These are phyloP conservation scores for Heritiera fomes DNA, from an alignment of 345 rosid species.

Conservation along the genomic window DNA sequence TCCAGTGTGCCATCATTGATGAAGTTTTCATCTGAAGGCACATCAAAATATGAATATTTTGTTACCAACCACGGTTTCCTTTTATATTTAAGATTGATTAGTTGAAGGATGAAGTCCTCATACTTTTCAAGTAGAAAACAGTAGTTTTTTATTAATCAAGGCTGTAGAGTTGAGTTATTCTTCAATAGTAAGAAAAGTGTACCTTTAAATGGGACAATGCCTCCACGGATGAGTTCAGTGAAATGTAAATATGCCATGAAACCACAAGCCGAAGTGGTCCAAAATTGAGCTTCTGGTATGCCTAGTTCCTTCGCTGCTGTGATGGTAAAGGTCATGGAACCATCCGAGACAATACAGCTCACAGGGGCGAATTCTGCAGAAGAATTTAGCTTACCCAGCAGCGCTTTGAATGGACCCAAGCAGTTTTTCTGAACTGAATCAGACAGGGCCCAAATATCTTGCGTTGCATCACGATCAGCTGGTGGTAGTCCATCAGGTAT, in stretches of 20 bases:
- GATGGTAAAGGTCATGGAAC: slow-evolving; percentile 30
- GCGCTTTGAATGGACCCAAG: slow-evolving; percentile 31
- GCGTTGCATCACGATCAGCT: slow-evolving; percentile 4
- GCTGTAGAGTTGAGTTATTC: background rate
- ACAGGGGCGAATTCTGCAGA: slow-evolving; percentile 28
- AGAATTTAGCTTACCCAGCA: slow-evolving; percentile 27
- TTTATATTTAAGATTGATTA: background rate
- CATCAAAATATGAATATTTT: background rate
- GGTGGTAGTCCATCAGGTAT: slow-evolving; percentile 21
- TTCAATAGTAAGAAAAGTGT: background rate
- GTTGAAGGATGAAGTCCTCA: background rate
- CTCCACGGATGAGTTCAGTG: slow-evolving; percentile 30
- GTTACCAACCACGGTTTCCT: background rate
- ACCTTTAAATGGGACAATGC: slow-evolving; percentile 42
- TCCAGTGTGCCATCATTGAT: slow-evolving; percentile 33
- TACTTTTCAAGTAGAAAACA: background rate
- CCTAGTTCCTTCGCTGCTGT: slow-evolving; percentile 35
- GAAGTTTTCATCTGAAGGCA: slow-evolving; percentile 37
- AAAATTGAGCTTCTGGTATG: slow-evolving; percentile 32
- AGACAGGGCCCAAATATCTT: slow-evolving; percentile 28
- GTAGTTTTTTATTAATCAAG: background rate
- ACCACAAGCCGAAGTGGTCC: slow-evolving; percentile 39
- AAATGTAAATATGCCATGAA: slow-evolving; percentile 37
- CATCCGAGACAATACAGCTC: slow-evolving; percentile 38
- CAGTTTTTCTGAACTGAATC: slow-evolving; percentile 25